phyloP scores from a whole-genome alignment of 208 protist genomes.

The Acanthamoeba sp. region DNA sequence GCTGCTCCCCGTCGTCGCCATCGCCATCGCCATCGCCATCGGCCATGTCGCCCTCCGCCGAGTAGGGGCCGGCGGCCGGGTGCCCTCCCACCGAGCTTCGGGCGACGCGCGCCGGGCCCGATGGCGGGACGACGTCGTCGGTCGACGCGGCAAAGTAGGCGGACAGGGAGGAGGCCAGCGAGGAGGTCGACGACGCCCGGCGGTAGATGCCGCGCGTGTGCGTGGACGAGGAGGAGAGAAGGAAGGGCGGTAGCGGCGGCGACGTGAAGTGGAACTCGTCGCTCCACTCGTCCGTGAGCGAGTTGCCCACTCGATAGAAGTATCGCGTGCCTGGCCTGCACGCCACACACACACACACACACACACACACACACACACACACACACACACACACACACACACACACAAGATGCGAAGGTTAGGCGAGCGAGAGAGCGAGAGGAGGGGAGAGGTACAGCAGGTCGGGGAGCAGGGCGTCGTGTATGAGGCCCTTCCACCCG shows the following conservation, averaged over 20 bases:
- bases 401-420: background rate
- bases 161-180: background rate
- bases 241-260: background rate
- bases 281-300: background rate
- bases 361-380: too few species aligned
- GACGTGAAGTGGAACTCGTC: background rate
- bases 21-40: too few species aligned
- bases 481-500: constrained; percentile 12
- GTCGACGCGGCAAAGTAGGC: background rate
- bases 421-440: background rate
- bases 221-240: background rate
- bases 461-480: background rate
- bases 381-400: too few species aligned
- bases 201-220: background rate
- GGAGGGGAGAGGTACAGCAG: background rate
- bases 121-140: too few species aligned
- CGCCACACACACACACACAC: too few species aligned
- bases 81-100: too few species aligned
- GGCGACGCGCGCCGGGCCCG: too few species aligned
- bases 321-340: background rate
- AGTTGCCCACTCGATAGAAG: constrained; percentile 48
- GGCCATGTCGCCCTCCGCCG: too few species aligned
- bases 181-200: background rate
- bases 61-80: too few species aligned
- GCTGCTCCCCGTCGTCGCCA: too few species aligned